Conservation (phyloP, 2,329 filamentous ascomycete genomes). For the Penicillium sclerotigenum region DNA sequence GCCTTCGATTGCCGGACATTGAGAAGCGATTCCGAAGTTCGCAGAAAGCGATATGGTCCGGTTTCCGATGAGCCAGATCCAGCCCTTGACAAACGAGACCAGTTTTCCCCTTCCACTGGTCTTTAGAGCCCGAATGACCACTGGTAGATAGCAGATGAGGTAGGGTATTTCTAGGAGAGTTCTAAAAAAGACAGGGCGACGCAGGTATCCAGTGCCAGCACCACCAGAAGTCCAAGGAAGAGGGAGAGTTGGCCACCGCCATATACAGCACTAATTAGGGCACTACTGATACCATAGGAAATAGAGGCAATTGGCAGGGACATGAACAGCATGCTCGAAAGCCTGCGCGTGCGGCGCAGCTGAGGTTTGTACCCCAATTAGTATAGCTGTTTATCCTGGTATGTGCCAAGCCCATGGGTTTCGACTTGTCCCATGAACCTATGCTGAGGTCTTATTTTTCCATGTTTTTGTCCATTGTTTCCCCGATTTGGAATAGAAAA, state of each 20-base stretch:
- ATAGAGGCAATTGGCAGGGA: slow-evolving; percentile 34
- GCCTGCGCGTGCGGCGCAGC: slow-evolving; percentile 6
- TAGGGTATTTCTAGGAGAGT: slow-evolving; percentile 52
- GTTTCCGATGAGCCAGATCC: slow-evolving; percentile 54
- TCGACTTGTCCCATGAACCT: neutral
- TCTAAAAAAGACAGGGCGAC: slow-evolving; percentile 52
- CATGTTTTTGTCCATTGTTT: neutral
- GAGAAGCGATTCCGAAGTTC: slow-evolving; percentile 55
- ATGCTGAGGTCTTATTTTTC: neutral
- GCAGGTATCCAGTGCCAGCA: slow-evolving; percentile 53
- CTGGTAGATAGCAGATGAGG: slow-evolving; percentile 53
- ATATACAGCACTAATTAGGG: slow-evolving; percentile 43
- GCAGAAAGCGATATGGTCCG: slow-evolving; percentile 54
- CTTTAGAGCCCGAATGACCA: slow-evolving; percentile 50
- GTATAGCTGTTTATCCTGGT: slow-evolving; percentile 7
- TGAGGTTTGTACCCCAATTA: slow-evolving; percentile 9
- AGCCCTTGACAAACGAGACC: slow-evolving; percentile 53
- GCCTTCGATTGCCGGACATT: neutral
- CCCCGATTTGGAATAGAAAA: neutral
- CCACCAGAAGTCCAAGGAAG: slow-evolving; percentile 56
- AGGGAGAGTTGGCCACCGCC: slow-evolving; percentile 53
- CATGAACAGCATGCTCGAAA: slow-evolving; percentile 13
- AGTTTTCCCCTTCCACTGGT: slow-evolving; percentile 41
- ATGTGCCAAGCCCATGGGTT: neutral
- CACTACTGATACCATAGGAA: slow-evolving; percentile 50